phyloP scores from a whole-genome alignment of 2,329 filamentous ascomycete species.

The Alternaria ventricosa region DNA sequence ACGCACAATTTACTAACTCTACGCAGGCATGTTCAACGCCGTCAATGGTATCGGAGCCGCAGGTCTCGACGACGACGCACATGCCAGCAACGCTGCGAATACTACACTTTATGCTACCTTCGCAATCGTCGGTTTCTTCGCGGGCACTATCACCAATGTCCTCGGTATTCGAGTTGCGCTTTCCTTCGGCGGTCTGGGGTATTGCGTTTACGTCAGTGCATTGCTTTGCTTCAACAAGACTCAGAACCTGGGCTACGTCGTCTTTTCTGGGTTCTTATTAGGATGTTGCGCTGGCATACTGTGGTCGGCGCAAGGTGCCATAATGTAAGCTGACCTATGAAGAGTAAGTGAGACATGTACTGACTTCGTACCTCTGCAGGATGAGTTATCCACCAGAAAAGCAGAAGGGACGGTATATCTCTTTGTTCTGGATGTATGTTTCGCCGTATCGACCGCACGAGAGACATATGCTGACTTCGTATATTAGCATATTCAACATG shows the following conservation, averaged over 20 bases:
- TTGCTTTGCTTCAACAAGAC: constrained; percentile 74
- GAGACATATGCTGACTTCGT: not conserved
- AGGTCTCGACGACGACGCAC: constrained; percentile 53
- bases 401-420: constrained; percentile 83
- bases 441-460: not conserved
- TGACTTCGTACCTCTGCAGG: constrained; percentile 33
- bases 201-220: constrained; percentile 72
- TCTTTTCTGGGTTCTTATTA: constrained; percentile 75
- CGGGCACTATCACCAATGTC: constrained; percentile 73
- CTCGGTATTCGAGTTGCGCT: constrained; percentile 71
- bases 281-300: constrained; percentile 78
- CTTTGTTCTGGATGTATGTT: constrained; percentile 75
- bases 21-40: constrained; percentile 55
- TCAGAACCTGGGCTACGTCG: constrained; percentile 69
- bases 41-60: constrained; percentile 55
- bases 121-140: constrained; percentile 66
- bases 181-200: constrained; percentile 74
- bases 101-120: constrained; percentile 74
- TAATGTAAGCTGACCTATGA: not conserved
- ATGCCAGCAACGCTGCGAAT: constrained; percentile 65
- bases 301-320: constrained; percentile 72
- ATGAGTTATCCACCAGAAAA: constrained; percentile 83
- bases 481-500: constrained; percentile 75
- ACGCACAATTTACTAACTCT: constrained; percentile 3
- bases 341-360: not conserved